phyloP scores from a whole-genome alignment of 192 early-diverging fungal genomes.

The Physocladia obscura region DNA sequence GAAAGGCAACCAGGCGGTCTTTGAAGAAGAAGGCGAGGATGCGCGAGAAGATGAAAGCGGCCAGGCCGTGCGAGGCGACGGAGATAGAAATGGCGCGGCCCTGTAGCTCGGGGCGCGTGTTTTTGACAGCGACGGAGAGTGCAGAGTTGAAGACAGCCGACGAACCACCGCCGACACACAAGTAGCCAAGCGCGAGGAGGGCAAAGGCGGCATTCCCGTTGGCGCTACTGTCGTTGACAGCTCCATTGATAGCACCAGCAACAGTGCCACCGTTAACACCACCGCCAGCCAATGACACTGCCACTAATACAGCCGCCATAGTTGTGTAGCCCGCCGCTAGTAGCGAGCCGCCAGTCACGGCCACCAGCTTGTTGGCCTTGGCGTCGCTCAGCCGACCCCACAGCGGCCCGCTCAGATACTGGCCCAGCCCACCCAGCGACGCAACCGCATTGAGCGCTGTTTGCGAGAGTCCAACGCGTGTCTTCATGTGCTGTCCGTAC shows the following conservation, averaged over 20 bases:
- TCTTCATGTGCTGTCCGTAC: constrained; percentile 50
- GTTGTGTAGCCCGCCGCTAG: background rate
- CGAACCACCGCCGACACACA: constrained; percentile 39
- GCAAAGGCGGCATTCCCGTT: background rate
- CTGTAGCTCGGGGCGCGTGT: constrained; percentile 25
- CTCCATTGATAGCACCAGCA: too few species aligned
- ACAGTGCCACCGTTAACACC: background rate
- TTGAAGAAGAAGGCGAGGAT: constrained; percentile 26
- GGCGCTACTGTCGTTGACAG: background rate
- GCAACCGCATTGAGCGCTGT: constrained; percentile 65
- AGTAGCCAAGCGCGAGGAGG: constrained; percentile 27
- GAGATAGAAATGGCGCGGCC: constrained; percentile 42
- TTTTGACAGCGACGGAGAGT: constrained; percentile 35
- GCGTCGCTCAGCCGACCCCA: constrained; percentile 52
- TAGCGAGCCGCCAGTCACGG: constrained; percentile 31
- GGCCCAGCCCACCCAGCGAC: constrained; percentile 62
- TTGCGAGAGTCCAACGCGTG: constrained; percentile 55
- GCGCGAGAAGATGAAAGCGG: constrained; percentile 44
- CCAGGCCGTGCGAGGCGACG: constrained; percentile 43
- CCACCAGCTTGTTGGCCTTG: constrained; percentile 1
- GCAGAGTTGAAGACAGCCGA: constrained; percentile 27
- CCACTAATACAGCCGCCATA: too few species aligned
- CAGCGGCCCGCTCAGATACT: constrained; percentile 64
- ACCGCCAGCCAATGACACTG: background rate
- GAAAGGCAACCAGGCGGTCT: constrained; percentile 21